A percentile compares a stretch with the other conserved stretches of the same genome.
Evolutionary conservation across 805 yeast species (phyloP).

Genomic region (Lachancea nothofagi): DNA sequence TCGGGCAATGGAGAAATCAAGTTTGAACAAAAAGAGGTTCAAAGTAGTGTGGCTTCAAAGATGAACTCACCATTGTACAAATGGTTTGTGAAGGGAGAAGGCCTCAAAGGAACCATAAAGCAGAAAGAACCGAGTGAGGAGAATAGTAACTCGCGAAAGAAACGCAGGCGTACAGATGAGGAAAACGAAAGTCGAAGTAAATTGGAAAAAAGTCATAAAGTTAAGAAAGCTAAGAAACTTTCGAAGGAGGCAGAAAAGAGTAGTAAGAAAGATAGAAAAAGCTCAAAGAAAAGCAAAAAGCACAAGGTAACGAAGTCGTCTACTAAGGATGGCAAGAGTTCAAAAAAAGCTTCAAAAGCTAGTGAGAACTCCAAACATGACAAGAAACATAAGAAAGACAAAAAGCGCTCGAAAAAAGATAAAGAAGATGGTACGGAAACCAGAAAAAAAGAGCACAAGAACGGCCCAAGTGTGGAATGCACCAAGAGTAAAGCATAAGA

Average conservation of each 20-base stretch:
- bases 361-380: not conserved
- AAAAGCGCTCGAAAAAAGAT: constrained; percentile 1
- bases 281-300: too few species aligned
- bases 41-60: constrained; percentile 43
- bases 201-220: constrained; percentile 14
- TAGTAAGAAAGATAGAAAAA: constrained; percentile 25
- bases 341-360: constrained; percentile 16
- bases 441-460: not conserved
- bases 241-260: constrained; percentile 24
- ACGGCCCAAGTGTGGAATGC: too few species aligned
- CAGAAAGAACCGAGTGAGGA: constrained; percentile 22
- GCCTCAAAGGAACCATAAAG: constrained; percentile 70
- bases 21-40: constrained; percentile 49
- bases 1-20: constrained; percentile 36
- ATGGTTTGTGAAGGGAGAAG: constrained; percentile 85
- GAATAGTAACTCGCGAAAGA: constrained; percentile 3
- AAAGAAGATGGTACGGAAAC: not conserved
- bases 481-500: too few species aligned
- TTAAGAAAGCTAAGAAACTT: constrained; percentile 18
- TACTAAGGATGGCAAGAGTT: constrained; percentile 19
- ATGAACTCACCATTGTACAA: constrained; percentile 68
- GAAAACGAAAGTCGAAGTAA: constrained; percentile 16
- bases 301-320: too few species aligned
- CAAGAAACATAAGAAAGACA: not conserved
- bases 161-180: constrained; percentile 14